Evolutionary conservation across 208 protist species (phyloP), one percentile per base, ranked within the genome.

Genomic region (Blastocrithidia nonstop): DNA sequence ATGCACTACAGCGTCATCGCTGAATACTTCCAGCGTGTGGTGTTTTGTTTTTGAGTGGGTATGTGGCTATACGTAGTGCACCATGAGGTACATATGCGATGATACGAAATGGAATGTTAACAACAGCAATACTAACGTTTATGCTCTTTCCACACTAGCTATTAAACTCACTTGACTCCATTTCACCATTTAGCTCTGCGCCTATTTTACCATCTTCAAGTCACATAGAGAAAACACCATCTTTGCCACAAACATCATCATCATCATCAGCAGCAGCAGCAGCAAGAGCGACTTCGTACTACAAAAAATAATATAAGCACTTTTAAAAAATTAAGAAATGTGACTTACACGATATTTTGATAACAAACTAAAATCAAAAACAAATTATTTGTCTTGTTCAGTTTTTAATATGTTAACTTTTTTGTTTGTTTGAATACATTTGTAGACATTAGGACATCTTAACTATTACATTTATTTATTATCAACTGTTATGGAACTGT

Each of bases 101-200:
- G 29, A 16, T 72, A 6, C 75, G 80, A 27, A 90, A 90, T 44
- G 73, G 80, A 6, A 38, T 63, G 15, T 37, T 63, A 13, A 61
- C 56, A 8, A 50, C 52, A 13, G 57, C 74, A 9, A 49, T 45
- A 24, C 26, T 54, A 29, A 62, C 83, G 22, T 37, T 26, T 7
- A 73, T 84, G 9, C 28, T 77, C 9, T 80, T 77, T 39, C 80
- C 80, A 0, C 66, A 61, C 0, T 74, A 89, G 41, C 66, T 85
- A 15, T 61, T 69, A 21, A 24, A 31, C 9, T 25, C 35, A 1
- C 29, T 63, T 0, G 75, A 82, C 44, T 25, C 28, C 7, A 16
- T 25, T 7, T 39, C 79, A 38, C 74, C 71, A 17, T 83, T 80
- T 23, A 52, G 54, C 13, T 49, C 54, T 13, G 7, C 16, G 17